These are phyloP conservation scores for Ophiorrhiza pumila DNA, from an alignment of 257 asterid species.

Conservation along the genomic window DNA sequence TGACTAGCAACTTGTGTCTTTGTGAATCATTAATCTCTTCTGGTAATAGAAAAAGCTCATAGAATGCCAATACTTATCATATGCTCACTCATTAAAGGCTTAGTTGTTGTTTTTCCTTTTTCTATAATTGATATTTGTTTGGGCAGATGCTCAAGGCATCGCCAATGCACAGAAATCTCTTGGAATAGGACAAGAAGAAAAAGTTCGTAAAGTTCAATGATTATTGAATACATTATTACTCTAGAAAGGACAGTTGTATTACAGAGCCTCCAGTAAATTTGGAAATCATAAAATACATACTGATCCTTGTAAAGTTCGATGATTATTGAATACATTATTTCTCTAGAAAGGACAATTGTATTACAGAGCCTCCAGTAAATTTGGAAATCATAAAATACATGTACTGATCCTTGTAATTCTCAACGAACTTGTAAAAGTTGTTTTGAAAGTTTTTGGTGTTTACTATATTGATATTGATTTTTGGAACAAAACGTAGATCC, in stretches of 20 bases:
- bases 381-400: too few species aligned
- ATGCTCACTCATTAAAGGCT: too few species aligned
- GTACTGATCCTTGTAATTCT: background rate
- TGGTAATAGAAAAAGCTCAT: too few species aligned
- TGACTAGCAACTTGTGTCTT: too few species aligned
- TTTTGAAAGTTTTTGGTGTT: background rate
- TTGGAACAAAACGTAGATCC: background rate
- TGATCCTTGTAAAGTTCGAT: conserved; percentile 49
- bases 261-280: background rate
- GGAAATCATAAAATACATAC: background rate
- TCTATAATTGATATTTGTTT: conserved; percentile 18
- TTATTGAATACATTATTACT: background rate
- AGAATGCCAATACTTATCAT: background rate
- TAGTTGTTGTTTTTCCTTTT: background rate
- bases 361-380: background rate
- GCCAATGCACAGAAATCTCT: conserved; percentile 90
- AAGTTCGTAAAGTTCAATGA: conserved; percentile 68
- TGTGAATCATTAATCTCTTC: too few species aligned
- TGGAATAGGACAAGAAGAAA: conserved; percentile 88
- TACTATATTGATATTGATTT: background rate
- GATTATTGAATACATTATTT: background rate
- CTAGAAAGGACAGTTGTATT: background rate
- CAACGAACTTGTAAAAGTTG: background rate
- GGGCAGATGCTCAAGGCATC: conserved; percentile 88
- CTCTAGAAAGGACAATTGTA: background rate